Evolutionary conservation across 2,329 filamentous ascomycete species (phyloP), one percentile per base, ranked within the genome.

Genomic region (Emmonsiellopsis sp.): DNA sequence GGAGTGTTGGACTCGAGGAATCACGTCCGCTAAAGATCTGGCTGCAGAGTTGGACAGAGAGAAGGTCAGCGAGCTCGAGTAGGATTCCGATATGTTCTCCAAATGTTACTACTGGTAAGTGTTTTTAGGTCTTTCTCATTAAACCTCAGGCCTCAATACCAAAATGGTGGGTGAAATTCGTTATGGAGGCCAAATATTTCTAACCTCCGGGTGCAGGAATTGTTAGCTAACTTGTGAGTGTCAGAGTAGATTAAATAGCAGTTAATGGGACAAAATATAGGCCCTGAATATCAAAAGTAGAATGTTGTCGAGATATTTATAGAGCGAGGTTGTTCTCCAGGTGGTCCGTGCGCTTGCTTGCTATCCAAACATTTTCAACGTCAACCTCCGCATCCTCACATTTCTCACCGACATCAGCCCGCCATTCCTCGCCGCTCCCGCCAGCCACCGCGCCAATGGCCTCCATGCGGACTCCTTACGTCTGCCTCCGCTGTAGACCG

Each of bases 401-500:
- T 44, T 9, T 44, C 21, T 27, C 21, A 44, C 44, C 9, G 32
- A 2, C 5, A 27, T 10, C n/a, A 13, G 10, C 21, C 10, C 21
- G 32, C 21, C 37, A 36, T 11, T 21, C 17, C 6, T 46, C 17
- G 32, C 5, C 14, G 10, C 11, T 34, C 11, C 14, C n/a, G 10
- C 27, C 14, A 17, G 39, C 53, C 34, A 47, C 34, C 42, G 37
- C 32, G 43, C 36, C 53, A 53, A 67, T 68, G 61, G 58, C 63
- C 49, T 55, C 58, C 14, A 49, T 61, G 34, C 59, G 58, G 44
- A 49, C 60, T 47, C 61, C 67, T n/a, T 68, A 67, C 42, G 53
- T 68, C 61, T 68, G 66, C 58, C 57, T 65, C 50, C 65, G 63
- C 59, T 69, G 68, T 62, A 67, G 63, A 48, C 45, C 61, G 11